Conservation (phyloP, 495 filamentous ascomycete genomes). For the Neurospora africana region DNA sequence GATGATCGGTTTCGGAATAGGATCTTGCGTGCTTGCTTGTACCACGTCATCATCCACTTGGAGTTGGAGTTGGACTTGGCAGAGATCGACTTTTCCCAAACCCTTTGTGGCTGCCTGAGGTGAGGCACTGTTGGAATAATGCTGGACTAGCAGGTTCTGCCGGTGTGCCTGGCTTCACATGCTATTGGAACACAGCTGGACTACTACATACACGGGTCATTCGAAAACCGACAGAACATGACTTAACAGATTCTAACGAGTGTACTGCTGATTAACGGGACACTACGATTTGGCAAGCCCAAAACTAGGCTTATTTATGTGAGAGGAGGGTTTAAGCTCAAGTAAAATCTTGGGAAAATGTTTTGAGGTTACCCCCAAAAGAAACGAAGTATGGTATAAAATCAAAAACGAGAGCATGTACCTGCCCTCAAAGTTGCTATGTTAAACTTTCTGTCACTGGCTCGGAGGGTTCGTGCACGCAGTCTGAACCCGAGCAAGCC, state of each 20-base stretch:
- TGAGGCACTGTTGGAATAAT: not conserved
- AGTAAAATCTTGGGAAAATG: too few species aligned
- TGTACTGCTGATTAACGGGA: not conserved
- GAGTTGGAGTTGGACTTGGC: not conserved
- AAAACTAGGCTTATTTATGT: not conserved
- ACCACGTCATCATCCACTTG: not conserved
- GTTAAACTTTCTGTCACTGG: not conserved
- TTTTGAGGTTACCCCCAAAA: too few species aligned
- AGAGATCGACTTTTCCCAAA: not conserved
- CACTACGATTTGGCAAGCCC: not conserved
- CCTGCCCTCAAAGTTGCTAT: not conserved
- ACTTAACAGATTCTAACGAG: not conserved
- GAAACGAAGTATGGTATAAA: not conserved
- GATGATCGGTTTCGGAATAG: not conserved
- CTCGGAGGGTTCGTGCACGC: not conserved
- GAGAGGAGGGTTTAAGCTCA: not conserved
- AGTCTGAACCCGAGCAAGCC: not conserved
- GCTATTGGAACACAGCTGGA: not conserved
- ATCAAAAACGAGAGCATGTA: not conserved
- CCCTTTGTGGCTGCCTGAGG: not conserved
- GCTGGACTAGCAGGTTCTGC: not conserved
- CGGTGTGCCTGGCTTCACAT: not conserved
- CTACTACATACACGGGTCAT: not conserved
- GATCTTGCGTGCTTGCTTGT: not conserved
- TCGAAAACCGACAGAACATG: not conserved